phyloP scores from a whole-genome alignment of 805 yeast species.

The Saccharomyces eubayanus region DNA sequence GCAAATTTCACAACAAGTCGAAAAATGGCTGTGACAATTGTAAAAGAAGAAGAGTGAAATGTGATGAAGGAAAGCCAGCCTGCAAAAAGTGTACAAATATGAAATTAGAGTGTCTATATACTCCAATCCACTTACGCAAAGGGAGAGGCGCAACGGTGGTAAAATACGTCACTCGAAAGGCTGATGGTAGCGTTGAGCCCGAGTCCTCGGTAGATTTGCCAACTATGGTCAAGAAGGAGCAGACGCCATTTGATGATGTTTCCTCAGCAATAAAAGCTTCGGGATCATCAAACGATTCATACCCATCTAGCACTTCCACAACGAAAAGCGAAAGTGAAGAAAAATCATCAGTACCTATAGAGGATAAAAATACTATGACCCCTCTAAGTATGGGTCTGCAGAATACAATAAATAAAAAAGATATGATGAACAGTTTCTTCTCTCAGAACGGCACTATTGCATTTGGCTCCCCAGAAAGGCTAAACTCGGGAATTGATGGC shows the following conservation, averaged over 20 bases:
- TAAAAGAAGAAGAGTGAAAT: constrained; percentile 81
- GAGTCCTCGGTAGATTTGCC: neutral
- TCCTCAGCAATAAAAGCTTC: neutral
- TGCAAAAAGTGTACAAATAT: constrained; percentile 75
- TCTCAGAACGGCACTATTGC: neutral
- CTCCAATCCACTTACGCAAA: constrained; percentile 20
- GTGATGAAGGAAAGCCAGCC: constrained; percentile 78
- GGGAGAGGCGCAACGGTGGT: constrained; percentile 15
- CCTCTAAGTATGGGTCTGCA: neutral
- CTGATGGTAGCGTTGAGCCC: constrained; percentile 10
- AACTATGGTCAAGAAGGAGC: neutral
- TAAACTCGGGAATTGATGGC: constrained; percentile 12
- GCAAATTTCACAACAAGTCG: constrained; percentile 84
- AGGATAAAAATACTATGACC: neutral
- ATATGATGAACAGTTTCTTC: neutral
- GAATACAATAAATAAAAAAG: neutral
- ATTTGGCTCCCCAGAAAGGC: constrained; percentile 5
- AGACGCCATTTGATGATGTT: neutral
- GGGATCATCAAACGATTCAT: neutral
- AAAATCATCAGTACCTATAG: neutral
- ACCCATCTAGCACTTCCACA: neutral
- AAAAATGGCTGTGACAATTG: constrained; percentile 86
- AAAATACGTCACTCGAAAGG: constrained; percentile 13
- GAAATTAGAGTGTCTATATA: constrained; percentile 68
- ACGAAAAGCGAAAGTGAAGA: neutral